phyloP scores from a whole-genome alignment of 768 basidiomycete genomes.

The Boletus coccyginus region DNA sequence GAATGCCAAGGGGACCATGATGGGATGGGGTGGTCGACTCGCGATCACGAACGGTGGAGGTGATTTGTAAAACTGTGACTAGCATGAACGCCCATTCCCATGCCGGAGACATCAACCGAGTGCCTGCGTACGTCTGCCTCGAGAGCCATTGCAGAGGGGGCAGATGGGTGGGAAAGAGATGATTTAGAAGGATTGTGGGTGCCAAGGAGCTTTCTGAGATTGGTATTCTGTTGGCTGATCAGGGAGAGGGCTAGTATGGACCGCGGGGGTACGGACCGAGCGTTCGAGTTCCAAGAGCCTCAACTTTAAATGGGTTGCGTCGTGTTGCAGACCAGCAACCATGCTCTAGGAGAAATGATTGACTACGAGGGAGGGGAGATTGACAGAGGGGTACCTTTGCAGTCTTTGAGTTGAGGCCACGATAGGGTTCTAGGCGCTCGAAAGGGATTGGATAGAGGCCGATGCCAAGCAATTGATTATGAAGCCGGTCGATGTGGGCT shows the following conservation, averaged over 20 bases:
- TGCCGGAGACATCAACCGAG: constrained; percentile 31
- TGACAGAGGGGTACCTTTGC: constrained; percentile 52
- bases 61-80: constrained; percentile 1
- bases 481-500: constrained; percentile 66
- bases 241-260: neutral
- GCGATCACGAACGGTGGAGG: constrained; percentile 7
- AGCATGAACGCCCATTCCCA: constrained; percentile 29
- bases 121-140: constrained; percentile 35
- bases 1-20: too few species aligned
- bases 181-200: constrained; percentile 18
- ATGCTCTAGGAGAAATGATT: constrained; percentile 49
- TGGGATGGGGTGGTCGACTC: neutral
- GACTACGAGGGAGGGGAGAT: neutral
- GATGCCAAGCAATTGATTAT: constrained; percentile 52
- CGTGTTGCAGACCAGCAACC: constrained; percentile 69
- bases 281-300: constrained; percentile 69
- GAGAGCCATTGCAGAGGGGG: constrained; percentile 27
- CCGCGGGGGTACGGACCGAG: constrained; percentile 39
- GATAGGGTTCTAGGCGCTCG: constrained; percentile 57
- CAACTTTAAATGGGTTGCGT: constrained; percentile 54
- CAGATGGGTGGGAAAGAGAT: constrained; percentile 21
- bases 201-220: constrained; percentile 31
- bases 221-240: constrained; percentile 24
- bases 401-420: constrained; percentile 72
- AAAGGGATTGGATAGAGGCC: constrained; percentile 56